Conservation (phyloP, 371 early-diverging fungal genomes). For the Batkoa obscura region DNA sequence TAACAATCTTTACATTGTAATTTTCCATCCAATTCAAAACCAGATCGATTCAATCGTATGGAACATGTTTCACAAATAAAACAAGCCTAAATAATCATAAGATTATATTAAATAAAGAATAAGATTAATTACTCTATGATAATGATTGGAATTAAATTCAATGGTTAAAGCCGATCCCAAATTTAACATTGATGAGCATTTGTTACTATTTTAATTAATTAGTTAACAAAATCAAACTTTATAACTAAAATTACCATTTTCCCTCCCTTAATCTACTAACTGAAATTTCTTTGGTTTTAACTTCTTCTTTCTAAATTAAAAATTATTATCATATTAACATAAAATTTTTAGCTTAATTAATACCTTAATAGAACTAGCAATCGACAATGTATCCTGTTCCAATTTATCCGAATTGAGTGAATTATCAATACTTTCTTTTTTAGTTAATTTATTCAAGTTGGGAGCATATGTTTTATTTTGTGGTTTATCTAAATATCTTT, state of each 20-base stretch:
- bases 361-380: no score
- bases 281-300: no score
- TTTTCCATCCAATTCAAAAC: neutral
- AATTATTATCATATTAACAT: no score
- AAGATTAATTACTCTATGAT: conserved; percentile 1
- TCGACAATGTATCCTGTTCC: neutral
- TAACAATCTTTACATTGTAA: neutral
- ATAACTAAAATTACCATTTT: no score
- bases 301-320: no score
- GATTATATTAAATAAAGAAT: neutral
- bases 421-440: neutral
- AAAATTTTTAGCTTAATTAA: no score
- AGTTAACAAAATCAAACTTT: no score
- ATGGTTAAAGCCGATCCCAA: neutral
- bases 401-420: neutral
- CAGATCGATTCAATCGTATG: neutral
- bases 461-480: conserved; percentile 4
- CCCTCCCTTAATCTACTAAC: no score
- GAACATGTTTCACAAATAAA: neutral
- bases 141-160: neutral
- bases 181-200: neutral
- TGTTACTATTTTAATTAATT: neutral
- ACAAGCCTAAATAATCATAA: neutral
- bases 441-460: neutral
- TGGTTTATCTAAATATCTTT: conserved; percentile 2